These are phyloP conservation scores for Coemansia sp. DNA, from an alignment of 192 early-diverging fungal genomes.

Conservation along the genomic window DNA sequence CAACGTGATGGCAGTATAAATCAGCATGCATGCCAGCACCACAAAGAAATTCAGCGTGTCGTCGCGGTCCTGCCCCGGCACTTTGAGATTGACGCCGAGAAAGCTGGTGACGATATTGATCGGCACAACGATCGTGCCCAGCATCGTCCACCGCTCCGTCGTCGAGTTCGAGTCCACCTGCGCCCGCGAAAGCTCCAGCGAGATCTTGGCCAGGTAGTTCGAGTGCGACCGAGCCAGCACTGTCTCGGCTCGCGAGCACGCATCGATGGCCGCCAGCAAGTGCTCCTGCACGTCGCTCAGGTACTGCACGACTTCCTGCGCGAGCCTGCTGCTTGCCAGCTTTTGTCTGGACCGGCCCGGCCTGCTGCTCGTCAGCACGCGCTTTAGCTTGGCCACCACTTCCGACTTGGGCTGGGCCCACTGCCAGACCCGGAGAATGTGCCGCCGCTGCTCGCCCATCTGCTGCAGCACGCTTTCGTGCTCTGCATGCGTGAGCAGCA, in stretches of 20 bases:
- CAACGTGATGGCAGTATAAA: slow-evolving; percentile 36
- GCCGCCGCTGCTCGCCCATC: slow-evolving; percentile 73
- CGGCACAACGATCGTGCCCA: slow-evolving; percentile 50
- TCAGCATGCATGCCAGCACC: slow-evolving; percentile 41
- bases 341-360: background rate
- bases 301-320: slow-evolving; percentile 47
- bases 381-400: slow-evolving; percentile 62
- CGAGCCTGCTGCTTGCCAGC: slow-evolving; percentile 5
- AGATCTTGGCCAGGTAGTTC: slow-evolving; percentile 74
- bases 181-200: slow-evolving; percentile 62
- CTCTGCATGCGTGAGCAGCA: slow-evolving; percentile 85
- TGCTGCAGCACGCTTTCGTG: slow-evolving; percentile 68
- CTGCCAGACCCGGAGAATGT: slow-evolving; percentile 65
- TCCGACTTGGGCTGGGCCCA: slow-evolving; percentile 67
- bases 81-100: slow-evolving; percentile 68
- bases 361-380: slow-evolving; percentile 37
- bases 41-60: slow-evolving; percentile 55
- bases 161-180: slow-evolving; percentile 42
- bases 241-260: slow-evolving; percentile 57
- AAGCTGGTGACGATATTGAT: slow-evolving; percentile 57
- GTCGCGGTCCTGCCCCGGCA: slow-evolving; percentile 63
- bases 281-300: slow-evolving; percentile 50
- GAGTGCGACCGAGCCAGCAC: slow-evolving; percentile 67
- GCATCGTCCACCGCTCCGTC: slow-evolving; percentile 52
- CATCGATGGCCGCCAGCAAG: slow-evolving; percentile 24